Evolutionary conservation across 2,329 filamentous ascomycete genomes (phyloP), one percentile per base, ranked within the genome.

Genomic region (Emergomyces africanus): DNA sequence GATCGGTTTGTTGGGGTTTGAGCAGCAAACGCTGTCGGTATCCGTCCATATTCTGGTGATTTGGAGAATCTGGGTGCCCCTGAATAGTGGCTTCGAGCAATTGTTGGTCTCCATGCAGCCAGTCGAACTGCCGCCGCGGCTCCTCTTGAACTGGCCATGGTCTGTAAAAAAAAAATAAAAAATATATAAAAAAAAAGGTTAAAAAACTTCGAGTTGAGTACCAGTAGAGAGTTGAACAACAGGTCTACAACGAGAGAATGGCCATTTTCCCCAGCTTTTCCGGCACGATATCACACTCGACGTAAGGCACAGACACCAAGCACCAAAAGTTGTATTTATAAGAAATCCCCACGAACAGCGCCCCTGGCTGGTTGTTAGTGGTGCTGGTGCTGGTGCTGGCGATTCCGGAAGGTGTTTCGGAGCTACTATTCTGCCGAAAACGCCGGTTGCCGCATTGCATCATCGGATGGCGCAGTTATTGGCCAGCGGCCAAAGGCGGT

Each of bases 91-190:
- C 18, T 41, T 18, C n/a, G 50, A 51, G 51, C 30, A 35, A 49
- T 37, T 30, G 41, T 18, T 46, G 51, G 41, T n/a, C 41, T 55
- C 57, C 57, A 50, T 14, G 39, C 15, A 35, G 42, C 20, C 28
- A 49, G n/a, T 15, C 57, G 37, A 39, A 41, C 50, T 23, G 51
- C 57, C 9, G 42, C 42, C 18, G 33, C 30, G n/a, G 50, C 30
- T 46, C 57, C 51, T 20, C 57, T 37, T n/a, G 53, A 50, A 44
- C 44, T 51, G n/a, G 44, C 48, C 54, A 57, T 57, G 23, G 39
- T 15, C 35, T 25, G 41, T 20, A 20, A 44, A n/a, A n/a, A n/a
- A n/a, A n/a, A n/a, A n/a, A n/a, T n/a, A n/a, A n/a, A n/a, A n/a
- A n/a, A n/a, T n/a, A n/a, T n/a, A n/a, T n/a, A n/a, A n/a, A n/a